phyloP scores from a whole-genome alignment of 1,139 yeast species.

The Debaryomyces subglobosus region DNA sequence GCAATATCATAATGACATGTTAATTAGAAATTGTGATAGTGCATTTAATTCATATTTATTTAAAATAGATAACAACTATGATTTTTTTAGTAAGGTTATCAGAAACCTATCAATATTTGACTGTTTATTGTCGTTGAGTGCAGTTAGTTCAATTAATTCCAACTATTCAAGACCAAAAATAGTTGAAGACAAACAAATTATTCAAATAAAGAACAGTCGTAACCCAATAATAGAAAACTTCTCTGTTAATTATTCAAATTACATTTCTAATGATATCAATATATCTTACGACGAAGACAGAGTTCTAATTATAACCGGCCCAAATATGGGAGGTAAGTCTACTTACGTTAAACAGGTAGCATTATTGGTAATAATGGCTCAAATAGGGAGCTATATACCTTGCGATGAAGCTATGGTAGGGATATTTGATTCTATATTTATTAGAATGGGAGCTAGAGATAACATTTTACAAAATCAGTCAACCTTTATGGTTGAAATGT shows the following conservation, averaged over 20 bases:
- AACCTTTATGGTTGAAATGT: constrained; percentile 76
- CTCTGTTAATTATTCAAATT: constrained; percentile 35
- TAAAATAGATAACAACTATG: constrained; percentile 50
- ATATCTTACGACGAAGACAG: constrained; percentile 50
- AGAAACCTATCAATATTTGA: constrained; percentile 64
- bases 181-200: constrained; percentile 48
- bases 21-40: constrained; percentile 55
- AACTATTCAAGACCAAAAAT: constrained; percentile 61
- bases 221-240: constrained; percentile 79
- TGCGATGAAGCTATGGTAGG: constrained; percentile 54
- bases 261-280: constrained; percentile 71
- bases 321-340: constrained; percentile 98
- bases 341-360: constrained; percentile 93
- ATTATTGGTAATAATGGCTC: constrained; percentile 82
- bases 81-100: constrained; percentile 52
- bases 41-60: constrained; percentile 58
- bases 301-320: constrained; percentile 66
- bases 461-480: constrained; percentile 69
- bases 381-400: constrained; percentile 50
- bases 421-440: constrained; percentile 57
- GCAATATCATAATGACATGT: constrained; percentile 64
- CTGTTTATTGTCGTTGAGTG: constrained; percentile 72
- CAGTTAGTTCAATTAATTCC: constrained; percentile 52
- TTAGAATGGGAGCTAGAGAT: constrained; percentile 76
- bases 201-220: constrained; percentile 62